A percentile compares a stretch with the other conserved stretches of the same genome.
These are phyloP conservation scores for Borovskyia barvae DNA, from an alignment of 208 protist genomes.

Conservation along the genomic window DNA sequence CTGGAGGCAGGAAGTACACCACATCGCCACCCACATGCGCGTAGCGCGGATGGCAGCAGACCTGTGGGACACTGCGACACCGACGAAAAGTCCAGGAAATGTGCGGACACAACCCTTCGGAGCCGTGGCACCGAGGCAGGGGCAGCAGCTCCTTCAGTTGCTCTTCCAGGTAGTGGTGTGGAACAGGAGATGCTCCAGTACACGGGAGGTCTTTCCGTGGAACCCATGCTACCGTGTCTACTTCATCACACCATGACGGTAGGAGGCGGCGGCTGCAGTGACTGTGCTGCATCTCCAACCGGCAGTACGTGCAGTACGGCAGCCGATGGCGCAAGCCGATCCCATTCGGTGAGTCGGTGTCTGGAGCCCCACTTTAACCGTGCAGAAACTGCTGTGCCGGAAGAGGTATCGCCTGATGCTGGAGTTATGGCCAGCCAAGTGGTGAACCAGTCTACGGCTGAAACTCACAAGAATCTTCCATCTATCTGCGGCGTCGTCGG, in stretches of 20 bases:
- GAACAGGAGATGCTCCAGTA: constrained; percentile 8
- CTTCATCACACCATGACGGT: no score
- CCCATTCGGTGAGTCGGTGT: constrained; percentile 13
- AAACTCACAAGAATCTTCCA: background rate
- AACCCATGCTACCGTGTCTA: no score
- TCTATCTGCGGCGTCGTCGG: constrained; percentile 2
- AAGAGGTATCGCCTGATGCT: background rate
- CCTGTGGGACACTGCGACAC: no score
- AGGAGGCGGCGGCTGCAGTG: no score
- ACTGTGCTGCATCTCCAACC: background rate
- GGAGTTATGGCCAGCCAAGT: background rate
- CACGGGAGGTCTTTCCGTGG: background rate
- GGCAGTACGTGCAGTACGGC: constrained; percentile 17
- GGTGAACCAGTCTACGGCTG: background rate
- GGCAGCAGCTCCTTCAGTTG: no score
- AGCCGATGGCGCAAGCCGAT: constrained; percentile 2
- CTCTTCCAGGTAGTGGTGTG: no score
- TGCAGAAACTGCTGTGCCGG: constrained; percentile 1
- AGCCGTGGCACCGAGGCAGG: no score
- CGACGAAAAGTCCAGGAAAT: no score
- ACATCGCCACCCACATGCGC: constrained; percentile 5
- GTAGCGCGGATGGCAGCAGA: background rate
- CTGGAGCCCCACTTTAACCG: constrained; percentile 16
- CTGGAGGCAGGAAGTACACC: constrained; percentile 9
- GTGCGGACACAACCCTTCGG: no score